These are phyloP conservation scores for Panaeolus papilionaceus DNA, from an alignment of 768 basidiomycete species.

Conservation along the genomic window DNA sequence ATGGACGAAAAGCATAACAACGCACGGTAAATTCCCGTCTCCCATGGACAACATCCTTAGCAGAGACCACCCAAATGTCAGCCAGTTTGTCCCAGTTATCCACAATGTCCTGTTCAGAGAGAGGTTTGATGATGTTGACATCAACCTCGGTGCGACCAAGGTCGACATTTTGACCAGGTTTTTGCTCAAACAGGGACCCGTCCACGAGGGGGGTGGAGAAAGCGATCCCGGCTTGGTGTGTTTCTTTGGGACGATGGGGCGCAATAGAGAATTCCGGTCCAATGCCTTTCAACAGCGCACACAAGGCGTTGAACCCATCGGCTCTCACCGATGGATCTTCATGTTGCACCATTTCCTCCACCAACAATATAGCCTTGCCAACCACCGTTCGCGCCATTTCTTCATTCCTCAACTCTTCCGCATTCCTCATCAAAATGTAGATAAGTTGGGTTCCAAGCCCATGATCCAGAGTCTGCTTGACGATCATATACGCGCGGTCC, in stretches of 20 bases:
- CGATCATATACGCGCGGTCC: conserved; percentile 45
- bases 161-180: conserved; percentile 13
- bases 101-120: conserved; percentile 33
- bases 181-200: conserved; percentile 36
- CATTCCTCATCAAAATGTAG: conserved; percentile 39
- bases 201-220: conserved; percentile 49
- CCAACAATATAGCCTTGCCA: conserved; percentile 23
- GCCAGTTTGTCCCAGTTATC: conserved; percentile 32
- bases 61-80: conserved; percentile 26
- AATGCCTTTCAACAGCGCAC: conserved; percentile 38
- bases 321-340: background rate
- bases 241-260: background rate
- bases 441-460: conserved; percentile 52
- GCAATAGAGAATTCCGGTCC: conserved; percentile 22
- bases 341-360: conserved; percentile 20
- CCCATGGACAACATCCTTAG: conserved; percentile 19
- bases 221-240: background rate
- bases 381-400: conserved; percentile 21
- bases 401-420: conserved; percentile 5
- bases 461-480: conserved; percentile 53
- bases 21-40: conserved; percentile 20
- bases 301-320: conserved; percentile 22
- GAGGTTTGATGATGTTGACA: conserved; percentile 23
- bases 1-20: background rate
- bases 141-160: conserved; percentile 15